These are phyloP conservation scores for Scedosporium apiospermum DNA, from an alignment of 2,329 filamentous ascomycete genomes.

Conservation along the genomic window DNA sequence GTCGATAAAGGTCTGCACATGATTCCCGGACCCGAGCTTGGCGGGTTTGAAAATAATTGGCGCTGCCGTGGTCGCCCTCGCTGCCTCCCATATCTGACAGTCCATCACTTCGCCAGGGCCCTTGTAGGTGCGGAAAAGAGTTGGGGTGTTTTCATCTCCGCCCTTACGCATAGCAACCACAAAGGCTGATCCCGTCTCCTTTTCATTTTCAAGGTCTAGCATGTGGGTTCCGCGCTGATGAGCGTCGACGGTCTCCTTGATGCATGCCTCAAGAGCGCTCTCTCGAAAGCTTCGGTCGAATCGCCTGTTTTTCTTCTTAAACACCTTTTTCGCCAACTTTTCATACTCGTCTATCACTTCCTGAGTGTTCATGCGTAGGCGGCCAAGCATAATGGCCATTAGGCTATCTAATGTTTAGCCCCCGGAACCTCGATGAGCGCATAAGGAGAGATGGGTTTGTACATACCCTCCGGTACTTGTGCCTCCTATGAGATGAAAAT, in stretches of 20 bases:
- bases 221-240: constrained; percentile 12
- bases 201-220: constrained; percentile 9
- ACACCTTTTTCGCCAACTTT: constrained; percentile 24
- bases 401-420: constrained; percentile 19
- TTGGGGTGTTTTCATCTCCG: constrained; percentile 12
- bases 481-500: constrained; percentile 20
- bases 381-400: constrained; percentile 37
- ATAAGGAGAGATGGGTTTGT: background rate
- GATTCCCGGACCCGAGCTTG: constrained; percentile 15
- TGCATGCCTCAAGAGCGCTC: constrained; percentile 20
- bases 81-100: constrained; percentile 20
- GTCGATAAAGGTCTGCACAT: constrained; percentile 19
- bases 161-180: constrained; percentile 15
- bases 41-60: constrained; percentile 19
- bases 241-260: constrained; percentile 14
- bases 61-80: constrained; percentile 19
- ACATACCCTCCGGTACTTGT: constrained; percentile 19
- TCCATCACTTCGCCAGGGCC: constrained; percentile 5
- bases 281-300: constrained; percentile 6
- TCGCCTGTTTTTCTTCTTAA: constrained; percentile 18
- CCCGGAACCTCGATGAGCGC: background rate
- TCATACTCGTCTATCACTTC: constrained; percentile 32
- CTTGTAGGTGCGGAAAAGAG: constrained; percentile 18
- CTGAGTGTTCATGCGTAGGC: constrained; percentile 30
- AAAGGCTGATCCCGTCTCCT: constrained; percentile 14